phyloP scores from a whole-genome alignment of 345 rosid species.

The Mangifera indica region DNA sequence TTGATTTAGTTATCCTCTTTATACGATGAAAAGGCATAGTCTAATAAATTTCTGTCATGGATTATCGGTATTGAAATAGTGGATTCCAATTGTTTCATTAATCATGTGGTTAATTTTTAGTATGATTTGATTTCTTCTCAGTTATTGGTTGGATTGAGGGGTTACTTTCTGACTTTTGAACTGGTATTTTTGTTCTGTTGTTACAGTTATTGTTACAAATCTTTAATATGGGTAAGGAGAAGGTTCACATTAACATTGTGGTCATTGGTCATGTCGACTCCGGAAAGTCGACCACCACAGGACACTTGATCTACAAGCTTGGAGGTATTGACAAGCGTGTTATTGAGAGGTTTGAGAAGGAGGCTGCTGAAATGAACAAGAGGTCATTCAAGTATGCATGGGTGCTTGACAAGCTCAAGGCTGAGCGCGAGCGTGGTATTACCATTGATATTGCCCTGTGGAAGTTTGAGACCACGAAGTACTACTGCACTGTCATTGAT shows the following conservation, averaged over 20 bases:
- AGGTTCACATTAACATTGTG: constrained; percentile 44
- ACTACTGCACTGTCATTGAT: constrained; percentile 77
- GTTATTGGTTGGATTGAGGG: no score
- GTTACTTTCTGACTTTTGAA: no score
- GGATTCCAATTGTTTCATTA: no score
- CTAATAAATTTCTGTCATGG: no score
- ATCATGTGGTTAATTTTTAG: no score
- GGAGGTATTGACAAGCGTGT: constrained; percentile 87
- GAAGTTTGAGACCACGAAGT: constrained; percentile 75
- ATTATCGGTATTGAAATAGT: no score
- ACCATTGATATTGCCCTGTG: constrained; percentile 70
- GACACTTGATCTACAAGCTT: constrained; percentile 81
- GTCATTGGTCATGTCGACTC: constrained; percentile 56
- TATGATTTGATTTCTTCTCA: no score
- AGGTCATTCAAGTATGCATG: constrained; percentile 78
- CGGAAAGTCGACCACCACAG: constrained; percentile 69
- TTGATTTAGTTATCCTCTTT: no score
- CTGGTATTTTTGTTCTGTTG: no score
- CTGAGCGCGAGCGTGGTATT: constrained; percentile 78
- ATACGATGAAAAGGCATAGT: no score
- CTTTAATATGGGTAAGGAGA: constrained; percentile 35
- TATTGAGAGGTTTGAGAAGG: constrained; percentile 76
- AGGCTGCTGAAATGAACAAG: constrained; percentile 83
- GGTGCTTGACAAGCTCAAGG: constrained; percentile 80
- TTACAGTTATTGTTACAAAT: no score